phyloP scores from a whole-genome alignment of 2,329 filamentous ascomycete species.

The Alternaria panax region DNA sequence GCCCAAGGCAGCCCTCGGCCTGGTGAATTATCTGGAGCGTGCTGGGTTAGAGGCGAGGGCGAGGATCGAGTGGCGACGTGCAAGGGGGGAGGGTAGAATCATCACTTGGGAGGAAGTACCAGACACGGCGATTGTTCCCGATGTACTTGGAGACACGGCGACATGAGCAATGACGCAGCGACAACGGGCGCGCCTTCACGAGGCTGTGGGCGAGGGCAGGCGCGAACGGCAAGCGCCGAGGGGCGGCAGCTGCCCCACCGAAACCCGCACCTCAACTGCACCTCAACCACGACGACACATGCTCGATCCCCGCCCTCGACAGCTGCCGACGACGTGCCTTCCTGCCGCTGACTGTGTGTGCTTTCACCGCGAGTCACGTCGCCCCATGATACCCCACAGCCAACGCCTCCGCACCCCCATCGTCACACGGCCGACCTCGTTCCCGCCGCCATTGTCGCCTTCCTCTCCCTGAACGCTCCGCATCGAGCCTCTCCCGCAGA shows the following conservation, averaged over 20 bases:
- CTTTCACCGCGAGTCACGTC: conserved; percentile 11
- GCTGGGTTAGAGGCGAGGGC: conserved; percentile 5
- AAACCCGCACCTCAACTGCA: conserved; percentile 14
- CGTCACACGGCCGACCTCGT: conserved; percentile 38
- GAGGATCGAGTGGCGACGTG: conserved; percentile 5
- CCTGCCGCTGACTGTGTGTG: conserved; percentile 5
- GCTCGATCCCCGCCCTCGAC: background rate
- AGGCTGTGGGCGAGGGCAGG: conserved; percentile 1
- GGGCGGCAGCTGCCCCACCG: conserved; percentile 15
- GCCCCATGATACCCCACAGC: conserved; percentile 29
- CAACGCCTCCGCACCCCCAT: conserved; percentile 37
- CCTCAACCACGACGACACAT: conserved; percentile 7
- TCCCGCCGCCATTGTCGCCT: conserved; percentile 18
- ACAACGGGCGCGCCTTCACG: conserved; percentile 10
- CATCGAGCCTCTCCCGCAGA: background rate
- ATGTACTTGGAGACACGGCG: background rate
- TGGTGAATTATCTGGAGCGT: background rate
- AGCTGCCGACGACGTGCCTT: background rate
- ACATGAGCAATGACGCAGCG: conserved; percentile 23
- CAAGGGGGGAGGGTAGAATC: too few relatives aligned
- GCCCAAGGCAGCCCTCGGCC: background rate
- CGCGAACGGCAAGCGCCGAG: conserved; percentile 30
- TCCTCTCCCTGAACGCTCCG: background rate
- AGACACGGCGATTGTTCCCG: conserved; percentile 6
- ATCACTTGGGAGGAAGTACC: background rate